Conservation (phyloP, 768 basidiomycete genomes). For the Leccinum obscurum region DNA sequence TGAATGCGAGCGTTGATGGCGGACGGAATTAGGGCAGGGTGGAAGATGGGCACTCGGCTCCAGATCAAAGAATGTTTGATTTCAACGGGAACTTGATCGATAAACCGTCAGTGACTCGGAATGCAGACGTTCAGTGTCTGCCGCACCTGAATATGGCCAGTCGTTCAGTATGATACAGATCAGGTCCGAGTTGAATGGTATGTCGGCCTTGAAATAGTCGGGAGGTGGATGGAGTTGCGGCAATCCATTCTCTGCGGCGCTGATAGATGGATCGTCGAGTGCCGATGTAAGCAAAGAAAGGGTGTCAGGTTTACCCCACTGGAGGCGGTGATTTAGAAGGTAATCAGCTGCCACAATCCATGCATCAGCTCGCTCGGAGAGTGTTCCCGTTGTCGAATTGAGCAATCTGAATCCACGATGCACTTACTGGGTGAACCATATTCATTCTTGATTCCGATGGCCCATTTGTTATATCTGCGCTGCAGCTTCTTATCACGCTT, state of each 20-base stretch:
- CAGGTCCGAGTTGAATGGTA: conserved; percentile 46
- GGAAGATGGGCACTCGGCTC: conserved; percentile 73
- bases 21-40: conserved; percentile 52
- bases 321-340: conserved; percentile 64
- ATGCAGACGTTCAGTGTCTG: neutral
- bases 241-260: conserved; percentile 6
- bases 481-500: conserved; percentile 75
- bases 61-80: conserved; percentile 78
- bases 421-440: conserved; percentile 68
- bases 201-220: conserved; percentile 66
- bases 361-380: neutral
- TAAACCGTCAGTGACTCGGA: neutral
- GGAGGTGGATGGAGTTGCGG: conserved; percentile 27
- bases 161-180: conserved; percentile 79
- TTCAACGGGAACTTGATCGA: conserved; percentile 56
- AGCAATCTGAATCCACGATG: neutral
- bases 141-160: conserved; percentile 83
- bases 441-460: conserved; percentile 48
- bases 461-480: conserved; percentile 63
- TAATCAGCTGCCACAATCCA: conserved; percentile 55
- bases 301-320: conserved; percentile 73
- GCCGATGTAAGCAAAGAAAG: conserved; percentile 59
- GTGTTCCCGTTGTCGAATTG: neutral
- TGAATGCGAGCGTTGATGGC: conserved; percentile 57
- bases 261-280: conserved; percentile 39